Base-by-base conservation (phyloP, 257 asterid genomes). In the Rauvolfia tetraphylla region DNA sequence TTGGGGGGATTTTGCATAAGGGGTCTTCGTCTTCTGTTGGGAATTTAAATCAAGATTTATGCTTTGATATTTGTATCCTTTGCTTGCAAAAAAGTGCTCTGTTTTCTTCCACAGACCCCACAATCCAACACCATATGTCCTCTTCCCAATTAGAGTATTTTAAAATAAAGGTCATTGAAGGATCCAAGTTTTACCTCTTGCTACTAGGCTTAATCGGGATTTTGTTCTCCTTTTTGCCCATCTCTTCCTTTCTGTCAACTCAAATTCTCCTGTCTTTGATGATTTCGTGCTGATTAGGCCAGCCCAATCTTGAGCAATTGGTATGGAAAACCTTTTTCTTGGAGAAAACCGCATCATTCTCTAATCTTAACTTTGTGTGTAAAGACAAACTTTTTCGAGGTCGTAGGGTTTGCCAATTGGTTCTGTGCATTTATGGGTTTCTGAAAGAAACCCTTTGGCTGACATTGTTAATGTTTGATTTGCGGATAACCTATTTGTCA, bases 221-320 rank as follows among this genome's bases (percentile, higher is more conserved):
- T 74, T 33, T 56, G 2, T 42, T 75, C 34, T 31, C 79, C 75
- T 77, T 58, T 73, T 63, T 72, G 77, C 86, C 62, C 76, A 75
- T 79, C 85, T 36, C 59, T 74, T 76, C 75, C 72, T 68, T 69
- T 82, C 53, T 79, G 82, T 77, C 85, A 75, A 79, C 81, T 86
- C 80, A 65, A 36, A 63, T 34, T 74, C 57, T 77, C 42, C 46
- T 76, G 76, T 75, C 80, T 75, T 56, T 71, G 81, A 76, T 84
- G 83, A 81, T 88, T 85, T 81, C 91, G 67, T 86, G 84, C 78
- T 81, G 81, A 86, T 85, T 84, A 86, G 84, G 81, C 84, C 82
- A 77, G 86, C 73, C 84, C 84, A 76, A 41, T 78, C 85, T 77
- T 83, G 61, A 72, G 44, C 51, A 71, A 48, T 33, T 77, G 62